phyloP scores from a whole-genome alignment of 768 basidiomycete genomes.

The Fistulinella prunicolor region DNA sequence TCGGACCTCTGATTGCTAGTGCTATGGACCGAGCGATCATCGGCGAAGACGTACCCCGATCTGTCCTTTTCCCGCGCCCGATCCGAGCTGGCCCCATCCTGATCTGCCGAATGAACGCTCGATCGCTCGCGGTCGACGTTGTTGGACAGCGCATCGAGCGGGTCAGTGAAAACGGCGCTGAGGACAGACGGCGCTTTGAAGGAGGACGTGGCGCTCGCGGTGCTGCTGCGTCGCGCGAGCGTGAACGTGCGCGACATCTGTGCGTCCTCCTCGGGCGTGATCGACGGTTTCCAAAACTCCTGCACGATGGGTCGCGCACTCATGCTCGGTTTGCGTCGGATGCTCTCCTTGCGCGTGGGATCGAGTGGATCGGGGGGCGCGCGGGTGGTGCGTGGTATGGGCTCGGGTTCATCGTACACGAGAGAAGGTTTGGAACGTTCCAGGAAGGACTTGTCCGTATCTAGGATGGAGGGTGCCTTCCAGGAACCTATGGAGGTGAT shows the following conservation, averaged over 20 bases:
- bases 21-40: constrained; percentile 22
- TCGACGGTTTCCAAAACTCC: constrained; percentile 50
- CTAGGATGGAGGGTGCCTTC: constrained; percentile 26
- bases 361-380: constrained; percentile 22
- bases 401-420: constrained; percentile 30
- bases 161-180: constrained; percentile 36
- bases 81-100: constrained; percentile 28
- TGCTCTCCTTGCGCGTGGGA: constrained; percentile 23
- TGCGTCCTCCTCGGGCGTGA: constrained; percentile 44
- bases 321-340: constrained; percentile 34
- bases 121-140: constrained; percentile 26
- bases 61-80: constrained; percentile 24
- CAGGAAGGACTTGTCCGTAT: constrained; percentile 17
- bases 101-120: constrained; percentile 25
- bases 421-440: constrained; percentile 22
- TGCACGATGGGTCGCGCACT: constrained; percentile 35
- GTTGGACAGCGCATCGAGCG: constrained; percentile 21
- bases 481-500: constrained; percentile 26
- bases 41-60: constrained; percentile 13
- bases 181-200: constrained; percentile 41
- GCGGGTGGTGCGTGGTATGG: constrained; percentile 19
- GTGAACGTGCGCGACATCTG: constrained; percentile 40
- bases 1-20: constrained; percentile 10
- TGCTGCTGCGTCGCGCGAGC: constrained; percentile 47
- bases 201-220: constrained; percentile 48